A percentile compares a stretch with the other conserved stretches of the same genome.
These are phyloP conservation scores for Abelmoschus esculentus DNA, from an alignment of 345 rosid genomes.

Conservation along the genomic window DNA sequence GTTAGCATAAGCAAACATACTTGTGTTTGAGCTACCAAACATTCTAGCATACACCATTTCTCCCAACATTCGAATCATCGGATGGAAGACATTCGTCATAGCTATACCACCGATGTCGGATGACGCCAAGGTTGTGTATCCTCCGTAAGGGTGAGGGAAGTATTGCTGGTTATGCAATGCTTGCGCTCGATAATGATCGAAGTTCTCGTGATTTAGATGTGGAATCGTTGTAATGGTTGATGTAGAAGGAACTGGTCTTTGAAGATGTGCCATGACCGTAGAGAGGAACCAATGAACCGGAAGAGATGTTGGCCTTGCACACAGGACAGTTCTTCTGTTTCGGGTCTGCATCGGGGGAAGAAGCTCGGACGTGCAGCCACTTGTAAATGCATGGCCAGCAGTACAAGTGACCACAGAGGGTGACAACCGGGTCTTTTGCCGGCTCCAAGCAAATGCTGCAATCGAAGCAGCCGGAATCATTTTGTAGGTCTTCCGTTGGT, in stretches of 20 bases:
- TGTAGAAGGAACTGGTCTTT: constrained; percentile 39
- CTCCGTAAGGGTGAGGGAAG: constrained; percentile 26
- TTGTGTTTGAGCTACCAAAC: constrained; percentile 40
- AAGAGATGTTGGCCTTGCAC: constrained; percentile 63
- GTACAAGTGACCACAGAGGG: constrained; percentile 79
- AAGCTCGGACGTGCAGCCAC: constrained; percentile 43
- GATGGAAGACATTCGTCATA: constrained; percentile 34
- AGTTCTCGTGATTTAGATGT: constrained; percentile 19
- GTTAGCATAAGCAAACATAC: constrained; percentile 40
- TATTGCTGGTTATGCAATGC: constrained; percentile 23
- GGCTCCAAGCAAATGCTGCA: constrained; percentile 78
- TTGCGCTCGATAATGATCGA: constrained; percentile 16
- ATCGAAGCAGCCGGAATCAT: constrained; percentile 40
- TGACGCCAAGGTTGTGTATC: constrained; percentile 27
- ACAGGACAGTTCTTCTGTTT: constrained; percentile 63
- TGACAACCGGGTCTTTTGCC: constrained; percentile 67
- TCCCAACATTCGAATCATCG: constrained; percentile 53
- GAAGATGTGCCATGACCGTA: constrained; percentile 70
- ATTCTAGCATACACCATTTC: constrained; percentile 47
- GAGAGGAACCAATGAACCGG: constrained; percentile 71
- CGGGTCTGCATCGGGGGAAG: constrained; percentile 31
- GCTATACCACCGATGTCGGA: constrained; percentile 38
- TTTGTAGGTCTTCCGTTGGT: constrained; percentile 21
- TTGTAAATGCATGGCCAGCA: constrained; percentile 86
- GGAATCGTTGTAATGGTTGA: constrained; percentile 13